These are phyloP conservation scores for Obelidium mucronatum DNA, from an alignment of 192 early-diverging fungal species.

Conservation along the genomic window DNA sequence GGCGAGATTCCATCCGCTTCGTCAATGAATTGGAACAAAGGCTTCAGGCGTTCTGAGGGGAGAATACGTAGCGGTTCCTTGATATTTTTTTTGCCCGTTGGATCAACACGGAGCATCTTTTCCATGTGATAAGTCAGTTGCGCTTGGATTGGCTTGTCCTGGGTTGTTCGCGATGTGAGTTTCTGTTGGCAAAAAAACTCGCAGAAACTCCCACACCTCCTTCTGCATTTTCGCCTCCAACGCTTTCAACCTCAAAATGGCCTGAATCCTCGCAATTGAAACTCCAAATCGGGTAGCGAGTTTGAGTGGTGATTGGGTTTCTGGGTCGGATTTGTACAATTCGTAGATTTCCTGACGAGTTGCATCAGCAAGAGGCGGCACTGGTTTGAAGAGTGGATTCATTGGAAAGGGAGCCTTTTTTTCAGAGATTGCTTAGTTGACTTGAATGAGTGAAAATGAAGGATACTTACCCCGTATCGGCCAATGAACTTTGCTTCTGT, in stretches of 20 bases:
- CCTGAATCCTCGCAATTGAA: slow-evolving; percentile 86
- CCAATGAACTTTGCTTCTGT: neutral
- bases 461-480: neutral
- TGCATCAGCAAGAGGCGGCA: slow-evolving; percentile 74
- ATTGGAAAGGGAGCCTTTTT: slow-evolving; percentile 78
- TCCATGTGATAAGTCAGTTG: slow-evolving; percentile 87
- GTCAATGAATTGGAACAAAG: slow-evolving; percentile 81
- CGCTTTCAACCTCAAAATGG: slow-evolving; percentile 88
- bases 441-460: neutral
- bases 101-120: slow-evolving; percentile 69
- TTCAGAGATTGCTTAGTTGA: neutral
- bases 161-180: no score
- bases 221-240: slow-evolving; percentile 76
- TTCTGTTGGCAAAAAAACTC: neutral
- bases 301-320: slow-evolving; percentile 68
- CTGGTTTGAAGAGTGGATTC: slow-evolving; percentile 86
- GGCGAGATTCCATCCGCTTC: slow-evolving; percentile 79
- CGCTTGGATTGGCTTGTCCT: slow-evolving; percentile 67
- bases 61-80: slow-evolving; percentile 44
- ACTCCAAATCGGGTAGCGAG: slow-evolving; percentile 75
- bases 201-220: slow-evolving; percentile 55
- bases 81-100: slow-evolving; percentile 7
- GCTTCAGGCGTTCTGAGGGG: slow-evolving; percentile 68
- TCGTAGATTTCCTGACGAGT: slow-evolving; percentile 78
- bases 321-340: slow-evolving; percentile 64